A percentile compares a stretch with the other conserved stretches of the same genome.
Conservation (phyloP, 2,329 filamentous ascomycete genomes). For the Hypoxylon sp. region DNA sequence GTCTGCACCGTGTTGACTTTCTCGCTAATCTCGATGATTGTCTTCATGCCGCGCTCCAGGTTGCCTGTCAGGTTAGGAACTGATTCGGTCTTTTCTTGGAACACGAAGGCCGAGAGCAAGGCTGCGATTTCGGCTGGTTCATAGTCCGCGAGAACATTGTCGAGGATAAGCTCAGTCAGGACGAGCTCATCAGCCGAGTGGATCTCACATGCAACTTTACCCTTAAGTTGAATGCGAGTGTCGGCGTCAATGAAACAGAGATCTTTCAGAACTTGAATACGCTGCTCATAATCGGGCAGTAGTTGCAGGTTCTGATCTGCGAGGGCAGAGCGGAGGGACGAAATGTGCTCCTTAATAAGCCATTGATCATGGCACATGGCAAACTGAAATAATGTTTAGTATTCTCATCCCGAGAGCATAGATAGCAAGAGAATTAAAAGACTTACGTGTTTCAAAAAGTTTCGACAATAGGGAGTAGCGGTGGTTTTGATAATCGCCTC, state of each 20-base stretch:
- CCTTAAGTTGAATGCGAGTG: conserved; percentile 92
- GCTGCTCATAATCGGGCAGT: conserved; percentile 95
- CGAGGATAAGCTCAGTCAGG: conserved; percentile 93
- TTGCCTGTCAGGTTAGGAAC: conserved; percentile 85
- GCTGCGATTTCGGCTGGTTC: conserved; percentile 97
- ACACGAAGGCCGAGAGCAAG: conserved; percentile 93
- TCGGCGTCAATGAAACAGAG: conserved; percentile 91
- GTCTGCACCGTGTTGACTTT: conserved; percentile 94
- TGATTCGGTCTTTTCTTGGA: conserved; percentile 94
- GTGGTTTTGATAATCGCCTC: conserved; percentile 74
- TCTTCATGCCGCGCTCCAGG: conserved; percentile 85
- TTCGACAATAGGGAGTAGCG: conserved; percentile 77
- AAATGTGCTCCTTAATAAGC: conserved; percentile 95
- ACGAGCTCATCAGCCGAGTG: conserved; percentile 97
- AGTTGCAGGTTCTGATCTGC: conserved; percentile 97
- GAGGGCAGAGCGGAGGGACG: conserved; percentile 86
- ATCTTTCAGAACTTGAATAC: conserved; percentile 91
- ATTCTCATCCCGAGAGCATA: not conserved
- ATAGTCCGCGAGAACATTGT: conserved; percentile 95
- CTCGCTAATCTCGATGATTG: conserved; percentile 90
- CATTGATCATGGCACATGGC: conserved; percentile 97
- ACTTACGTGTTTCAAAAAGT: conserved; percentile 90
- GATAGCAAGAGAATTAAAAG: not conserved
- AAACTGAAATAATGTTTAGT: conserved; percentile 74
- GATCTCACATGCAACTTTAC: conserved; percentile 98